A percentile compares a stretch with the other conserved stretches of the same genome.
Evolutionary conservation across 1,139 yeast species (phyloP).

Genomic region (Yamadazyma conglobata): DNA sequence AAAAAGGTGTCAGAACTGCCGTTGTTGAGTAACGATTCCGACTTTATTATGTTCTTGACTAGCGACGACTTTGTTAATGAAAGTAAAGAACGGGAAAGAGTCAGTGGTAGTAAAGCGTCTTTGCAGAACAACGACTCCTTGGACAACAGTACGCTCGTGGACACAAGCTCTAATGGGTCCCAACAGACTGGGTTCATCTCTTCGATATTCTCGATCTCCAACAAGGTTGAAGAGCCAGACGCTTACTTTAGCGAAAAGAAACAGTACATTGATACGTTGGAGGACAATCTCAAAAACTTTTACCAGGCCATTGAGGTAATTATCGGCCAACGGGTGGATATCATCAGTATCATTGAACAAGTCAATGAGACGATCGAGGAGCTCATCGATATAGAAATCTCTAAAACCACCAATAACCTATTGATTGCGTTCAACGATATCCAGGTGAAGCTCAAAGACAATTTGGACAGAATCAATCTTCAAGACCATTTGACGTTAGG

Average conservation of each 20-base stretch:
- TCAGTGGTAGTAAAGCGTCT: constrained; percentile 52
- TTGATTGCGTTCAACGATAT: constrained; percentile 60
- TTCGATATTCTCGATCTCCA: constrained; percentile 54
- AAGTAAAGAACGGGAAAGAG: constrained; percentile 59
- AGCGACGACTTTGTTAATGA: constrained; percentile 67
- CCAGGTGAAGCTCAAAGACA: constrained; percentile 67
- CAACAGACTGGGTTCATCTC: constrained; percentile 56
- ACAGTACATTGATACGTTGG: constrained; percentile 67
- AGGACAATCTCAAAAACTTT: constrained; percentile 66
- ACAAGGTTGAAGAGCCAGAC: constrained; percentile 74
- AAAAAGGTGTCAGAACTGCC: constrained; percentile 58
- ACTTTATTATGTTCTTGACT: constrained; percentile 73
- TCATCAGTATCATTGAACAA: constrained; percentile 46
- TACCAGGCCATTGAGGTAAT: constrained; percentile 72
- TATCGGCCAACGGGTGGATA: constrained; percentile 71
- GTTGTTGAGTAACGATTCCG: constrained; percentile 63
- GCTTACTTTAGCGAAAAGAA: constrained; percentile 70
- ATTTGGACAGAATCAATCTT: constrained; percentile 73
- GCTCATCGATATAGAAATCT: constrained; percentile 72
- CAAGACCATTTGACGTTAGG: constrained; percentile 89
- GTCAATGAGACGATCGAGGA: constrained; percentile 62
- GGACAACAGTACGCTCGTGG: constrained; percentile 24
- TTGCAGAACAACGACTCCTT: constrained; percentile 40
- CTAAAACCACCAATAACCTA: constrained; percentile 60
- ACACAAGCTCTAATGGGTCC: constrained; percentile 27